A percentile compares a stretch with the other conserved stretches of the same genome.
These are phyloP conservation scores for Penicillium diatomitis DNA, from an alignment of 495 filamentous ascomycete genomes.

Conservation along the genomic window DNA sequence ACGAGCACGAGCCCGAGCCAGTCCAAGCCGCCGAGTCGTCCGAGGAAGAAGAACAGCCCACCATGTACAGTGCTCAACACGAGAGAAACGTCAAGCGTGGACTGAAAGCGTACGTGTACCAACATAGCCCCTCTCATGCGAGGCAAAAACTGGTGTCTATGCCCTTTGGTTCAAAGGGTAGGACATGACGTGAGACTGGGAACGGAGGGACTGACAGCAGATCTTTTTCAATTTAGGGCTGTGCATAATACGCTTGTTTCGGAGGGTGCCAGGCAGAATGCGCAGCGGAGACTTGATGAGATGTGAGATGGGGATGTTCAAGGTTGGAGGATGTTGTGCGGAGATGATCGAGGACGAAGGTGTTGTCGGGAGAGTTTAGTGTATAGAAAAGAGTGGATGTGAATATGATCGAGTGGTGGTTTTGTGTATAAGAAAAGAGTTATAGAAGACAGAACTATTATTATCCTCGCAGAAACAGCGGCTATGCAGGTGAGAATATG, in stretches of 20 bases:
- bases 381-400: background rate
- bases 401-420: background rate
- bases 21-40: too few species aligned
- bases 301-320: background rate
- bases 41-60: too few species aligned
- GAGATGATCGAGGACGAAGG: too few species aligned
- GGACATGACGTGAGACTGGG: too few species aligned
- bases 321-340: background rate
- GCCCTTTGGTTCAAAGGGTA: too few species aligned
- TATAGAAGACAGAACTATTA: too few species aligned
- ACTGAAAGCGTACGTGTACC: constrained; percentile 11
- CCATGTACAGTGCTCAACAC: constrained; percentile 3
- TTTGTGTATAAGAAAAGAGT: background rate
- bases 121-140: background rate
- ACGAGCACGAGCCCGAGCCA: too few species aligned
- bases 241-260: constrained; percentile 2
- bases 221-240: background rate
- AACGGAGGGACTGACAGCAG: too few species aligned
- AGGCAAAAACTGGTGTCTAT: background rate
- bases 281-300: background rate
- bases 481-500: too few species aligned
- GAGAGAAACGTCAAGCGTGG: constrained; percentile 10
- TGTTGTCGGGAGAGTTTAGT: background rate
- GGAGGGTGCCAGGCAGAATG: background rate
- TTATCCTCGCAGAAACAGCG: too few species aligned